Evolutionary conservation across 1,139 yeast species (phyloP).

Genomic region (Kurtzmaniella quercitrusa): DNA sequence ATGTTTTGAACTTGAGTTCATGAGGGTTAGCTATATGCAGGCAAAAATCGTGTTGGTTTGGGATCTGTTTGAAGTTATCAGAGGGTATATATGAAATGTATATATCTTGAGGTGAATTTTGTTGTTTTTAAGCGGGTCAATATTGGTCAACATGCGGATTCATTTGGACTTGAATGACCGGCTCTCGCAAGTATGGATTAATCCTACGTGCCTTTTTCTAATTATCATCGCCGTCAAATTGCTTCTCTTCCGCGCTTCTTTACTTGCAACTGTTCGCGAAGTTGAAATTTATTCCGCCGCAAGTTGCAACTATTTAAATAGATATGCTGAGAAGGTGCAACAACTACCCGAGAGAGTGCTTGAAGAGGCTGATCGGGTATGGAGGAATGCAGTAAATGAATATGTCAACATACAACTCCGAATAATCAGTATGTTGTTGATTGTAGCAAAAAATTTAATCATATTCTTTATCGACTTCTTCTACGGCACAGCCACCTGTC

Average conservation of each 20-base stretch:
- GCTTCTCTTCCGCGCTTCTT: slow-evolving; percentile 40
- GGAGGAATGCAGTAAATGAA: slow-evolving; percentile 32
- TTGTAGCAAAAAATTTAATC: slow-evolving; percentile 56
- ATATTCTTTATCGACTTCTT: slow-evolving; percentile 66
- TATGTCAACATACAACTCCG: slow-evolving; percentile 19
- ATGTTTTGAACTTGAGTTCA: background rate
- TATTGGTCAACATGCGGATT: slow-evolving; percentile 2
- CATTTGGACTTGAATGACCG: slow-evolving; percentile 37
- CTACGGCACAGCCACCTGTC: slow-evolving; percentile 83
- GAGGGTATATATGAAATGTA: background rate
- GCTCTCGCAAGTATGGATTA: slow-evolving; percentile 56
- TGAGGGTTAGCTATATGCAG: background rate
- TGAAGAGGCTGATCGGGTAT: slow-evolving; percentile 46
- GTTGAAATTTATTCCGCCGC: slow-evolving; percentile 29
- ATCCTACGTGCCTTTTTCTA: slow-evolving; percentile 47
- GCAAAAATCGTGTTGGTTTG: background rate
- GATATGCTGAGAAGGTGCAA: slow-evolving; percentile 35
- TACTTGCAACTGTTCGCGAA: slow-evolving; percentile 33
- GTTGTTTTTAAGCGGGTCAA: too few relatives aligned
- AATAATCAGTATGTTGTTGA: slow-evolving; percentile 33
- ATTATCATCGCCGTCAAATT: slow-evolving; percentile 47
- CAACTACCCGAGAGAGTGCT: slow-evolving; percentile 58
- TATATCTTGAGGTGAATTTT: background rate
- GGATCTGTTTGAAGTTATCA: background rate
- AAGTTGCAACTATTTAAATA: slow-evolving; percentile 45